Conservation (phyloP, 108 stramenopile species). For the Ochromonas danica region DNA sequence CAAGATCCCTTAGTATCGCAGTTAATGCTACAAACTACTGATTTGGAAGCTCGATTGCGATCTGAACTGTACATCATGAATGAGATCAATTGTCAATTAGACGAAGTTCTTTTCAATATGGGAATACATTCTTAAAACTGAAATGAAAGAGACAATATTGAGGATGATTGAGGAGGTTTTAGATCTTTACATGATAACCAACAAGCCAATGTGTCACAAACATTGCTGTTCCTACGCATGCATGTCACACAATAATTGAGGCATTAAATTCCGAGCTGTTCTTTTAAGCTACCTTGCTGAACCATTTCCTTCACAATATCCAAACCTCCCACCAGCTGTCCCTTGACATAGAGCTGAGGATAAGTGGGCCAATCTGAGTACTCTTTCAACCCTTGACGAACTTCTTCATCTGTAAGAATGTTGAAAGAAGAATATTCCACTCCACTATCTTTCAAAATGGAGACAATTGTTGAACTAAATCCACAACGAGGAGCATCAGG, state of each 20-base stretch:
- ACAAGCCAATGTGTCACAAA: too few relatives aligned
- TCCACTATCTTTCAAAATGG: slow-evolving; percentile 61
- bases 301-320: slow-evolving; percentile 31
- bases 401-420: slow-evolving; percentile 71
- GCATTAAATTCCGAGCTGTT: not conserved
- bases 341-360: slow-evolving; percentile 51
- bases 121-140: too few relatives aligned
- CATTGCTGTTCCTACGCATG: too few relatives aligned
- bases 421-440: slow-evolving; percentile 78
- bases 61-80: too few relatives aligned
- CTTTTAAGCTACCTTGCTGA: not conserved
- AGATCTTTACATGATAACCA: too few relatives aligned
- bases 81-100: too few relatives aligned
- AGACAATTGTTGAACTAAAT: slow-evolving; percentile 83
- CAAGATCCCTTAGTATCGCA: not conserved
- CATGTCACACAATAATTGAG: too few relatives aligned
- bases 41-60: not conserved
- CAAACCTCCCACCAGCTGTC: not conserved
- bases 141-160: too few relatives aligned
- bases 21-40: not conserved
- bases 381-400: slow-evolving; percentile 81
- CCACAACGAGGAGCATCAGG: slow-evolving; percentile 82
- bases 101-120: too few relatives aligned
- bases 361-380: slow-evolving; percentile 63
- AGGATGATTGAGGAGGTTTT: too few relatives aligned